These are phyloP conservation scores for Paraphoma sp. DNA, from an alignment of 2,329 filamentous ascomycete genomes.

Conservation along the genomic window DNA sequence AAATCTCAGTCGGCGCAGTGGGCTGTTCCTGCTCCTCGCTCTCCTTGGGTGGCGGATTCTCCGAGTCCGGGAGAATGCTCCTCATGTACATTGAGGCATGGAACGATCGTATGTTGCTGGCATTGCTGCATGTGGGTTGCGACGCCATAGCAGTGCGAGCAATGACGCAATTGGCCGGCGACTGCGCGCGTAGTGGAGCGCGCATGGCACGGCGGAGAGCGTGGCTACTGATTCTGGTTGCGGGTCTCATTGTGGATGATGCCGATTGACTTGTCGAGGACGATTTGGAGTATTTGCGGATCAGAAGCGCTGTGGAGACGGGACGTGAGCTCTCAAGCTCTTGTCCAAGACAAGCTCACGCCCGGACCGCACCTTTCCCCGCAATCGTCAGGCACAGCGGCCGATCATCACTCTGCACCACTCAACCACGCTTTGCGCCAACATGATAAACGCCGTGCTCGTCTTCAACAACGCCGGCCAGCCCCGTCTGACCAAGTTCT, in stretches of 20 bases:
- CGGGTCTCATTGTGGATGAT: conserved; percentile 28
- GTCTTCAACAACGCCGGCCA: conserved; percentile 99
- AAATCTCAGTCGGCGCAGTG: conserved; percentile 68
- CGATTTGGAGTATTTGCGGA: conserved; percentile 5
- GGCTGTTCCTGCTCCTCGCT: conserved; percentile 45
- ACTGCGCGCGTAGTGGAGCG: conserved; percentile 25
- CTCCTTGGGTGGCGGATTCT: conserved; percentile 48
- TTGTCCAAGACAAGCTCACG: not conserved
- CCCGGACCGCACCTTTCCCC: not conserved
- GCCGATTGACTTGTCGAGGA: not conserved
- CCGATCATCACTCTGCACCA: not conserved
- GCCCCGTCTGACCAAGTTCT: conserved; percentile 96
- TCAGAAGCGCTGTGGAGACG: conserved; percentile 1
- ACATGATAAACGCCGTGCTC: conserved; percentile 97
- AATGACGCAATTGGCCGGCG: conserved; percentile 35
- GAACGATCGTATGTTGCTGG: conserved; percentile 26
- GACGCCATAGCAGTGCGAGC: conserved; percentile 20
- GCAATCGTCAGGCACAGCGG: not conserved
- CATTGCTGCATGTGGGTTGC: conserved; percentile 7
- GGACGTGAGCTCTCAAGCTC: not conserved
- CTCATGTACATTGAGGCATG: conserved; percentile 29
- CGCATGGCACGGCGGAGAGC: conserved; percentile 32
- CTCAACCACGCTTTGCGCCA: conserved; percentile 1
- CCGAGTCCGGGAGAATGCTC: conserved; percentile 55
- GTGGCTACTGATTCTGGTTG: conserved; percentile 25